Base-by-base conservation (phyloP, 495 filamentous ascomycete species). In the Collariella sp. region DNA sequence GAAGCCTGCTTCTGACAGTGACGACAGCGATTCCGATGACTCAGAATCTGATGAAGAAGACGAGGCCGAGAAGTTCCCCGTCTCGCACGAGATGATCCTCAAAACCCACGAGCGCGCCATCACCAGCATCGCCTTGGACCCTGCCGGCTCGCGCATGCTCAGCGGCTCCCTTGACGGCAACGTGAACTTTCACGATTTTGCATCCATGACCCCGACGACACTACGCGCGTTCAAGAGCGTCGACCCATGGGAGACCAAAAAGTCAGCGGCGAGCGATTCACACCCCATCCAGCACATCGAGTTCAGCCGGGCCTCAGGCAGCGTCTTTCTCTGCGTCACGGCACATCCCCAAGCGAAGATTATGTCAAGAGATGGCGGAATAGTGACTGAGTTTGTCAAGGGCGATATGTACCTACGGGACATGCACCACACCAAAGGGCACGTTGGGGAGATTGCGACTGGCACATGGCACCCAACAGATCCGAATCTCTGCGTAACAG, bases 351-450 rank as follows among this genome's bases (percentile, higher is more conserved):
- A 98, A 65, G 88, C 91, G 2, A 89, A 88, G 67, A 83, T 98
- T 40, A 76, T 96, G 62, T 85, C 79, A 62, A 83, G 93, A 57
- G 91, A 98, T 73, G 93, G 93, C 7, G 89, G 90, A 36, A 76
- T 84, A 10, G 52, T 90, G 12, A 83, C 84, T 2, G 89, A 96
- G 67, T 96, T 95, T 58, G 83, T 86, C 50, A 98, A 98, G 70
- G 93, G 93, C 19, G 93, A 98, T 64, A 96, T 96, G 91, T 98
- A 98, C 64, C 71, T 98, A 52, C 80, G 93, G 36, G 94, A 98
- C 64, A 88, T 96, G 80, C 78, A 96, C 66, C 88, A 96, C 65
- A 98, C 93, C 0, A 97, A 96, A 63, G 93, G 93, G 0, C 93
- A 98, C 64, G 81, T 95, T 36, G 87, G 90, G 1, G 93, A 95